Evolutionary conservation across 768 basidiomycete genomes (phyloP), one percentile per base, ranked within the genome.

Genomic region (Termitomyces sp.): DNA sequence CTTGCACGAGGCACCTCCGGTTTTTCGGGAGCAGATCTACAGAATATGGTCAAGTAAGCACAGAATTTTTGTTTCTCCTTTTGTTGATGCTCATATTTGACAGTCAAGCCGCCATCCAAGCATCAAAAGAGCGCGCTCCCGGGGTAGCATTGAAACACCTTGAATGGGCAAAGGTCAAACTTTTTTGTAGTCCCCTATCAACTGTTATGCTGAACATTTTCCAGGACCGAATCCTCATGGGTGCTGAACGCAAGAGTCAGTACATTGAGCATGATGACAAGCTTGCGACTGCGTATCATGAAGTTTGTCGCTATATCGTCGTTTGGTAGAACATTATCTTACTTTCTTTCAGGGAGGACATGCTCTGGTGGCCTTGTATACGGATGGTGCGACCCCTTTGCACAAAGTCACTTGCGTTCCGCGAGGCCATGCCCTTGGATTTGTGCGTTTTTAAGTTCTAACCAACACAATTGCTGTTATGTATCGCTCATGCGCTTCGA

Each of bases 341-440:
- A 47, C 20, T 20, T 32, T 45, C 45, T 10, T 49, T 62, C 66
- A 92, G 89, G 92, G 92, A 62, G 95, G 94, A 40, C 95, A 98
- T 72, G 94, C 96, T 34, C 81, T 98, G n/a, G 88, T 95, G 31
- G 95, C 96, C 6, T 78, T 98, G 52, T 94, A 94, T 72, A 98
- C 97, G 1, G 85, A 92, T 63, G 96, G 96, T 54, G 94, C 96
- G 47, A 94, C 95, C 85, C 97, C 97, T 46, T 76, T 99, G 64
- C 96, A 98, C 75, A 97, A 97, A 78, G 96, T 98, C 38, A 98
- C 96, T 31, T 97, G 96, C 72, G 85, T 99, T 57, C 96, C 96
- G 45, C 91, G 97, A 67, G 97, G 97, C 32, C 91, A 96, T 70
- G 91, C 95, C 25, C 82, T 98, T 49, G 95, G 96, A 60, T 77